A percentile compares a stretch with the other conserved stretches of the same genome.
phyloP scores from a whole-genome alignment of 371 early-diverging fungal species.

The Catenaria anguillulae region DNA sequence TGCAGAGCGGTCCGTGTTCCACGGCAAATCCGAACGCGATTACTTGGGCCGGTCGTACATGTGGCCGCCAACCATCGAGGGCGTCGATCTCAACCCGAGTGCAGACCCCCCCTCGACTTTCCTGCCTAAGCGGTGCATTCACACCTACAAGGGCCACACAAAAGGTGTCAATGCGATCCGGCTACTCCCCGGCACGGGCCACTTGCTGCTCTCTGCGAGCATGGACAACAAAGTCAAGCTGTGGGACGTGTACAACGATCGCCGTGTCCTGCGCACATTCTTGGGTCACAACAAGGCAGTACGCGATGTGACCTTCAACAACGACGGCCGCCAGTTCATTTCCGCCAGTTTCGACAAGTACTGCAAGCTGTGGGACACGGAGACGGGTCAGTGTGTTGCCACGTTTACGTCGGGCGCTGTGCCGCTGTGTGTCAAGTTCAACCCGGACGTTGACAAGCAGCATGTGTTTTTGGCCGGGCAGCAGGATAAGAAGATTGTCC shows the following conservation, averaged over 20 bases:
- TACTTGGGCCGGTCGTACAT: conserved; percentile 89
- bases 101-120: conserved; percentile 66
- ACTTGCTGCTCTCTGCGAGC: conserved; percentile 72
- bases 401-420: conserved; percentile 59
- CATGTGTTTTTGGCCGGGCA: conserved; percentile 78
- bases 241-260: conserved; percentile 77
- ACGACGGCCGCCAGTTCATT: conserved; percentile 68
- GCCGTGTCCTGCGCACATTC: conserved; percentile 64
- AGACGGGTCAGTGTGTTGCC: conserved; percentile 77
- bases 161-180: conserved; percentile 82
- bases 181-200: conserved; percentile 78
- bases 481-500: conserved; percentile 80
- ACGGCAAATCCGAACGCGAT: conserved; percentile 54
- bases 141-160: conserved; percentile 85
- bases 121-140: conserved; percentile 67
- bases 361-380: conserved; percentile 93
- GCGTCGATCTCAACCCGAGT: conserved; percentile 43
- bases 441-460: conserved; percentile 60
- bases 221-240: conserved; percentile 84
- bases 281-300: conserved; percentile 86
- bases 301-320: conserved; percentile 78
- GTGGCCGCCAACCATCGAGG: conserved; percentile 75
- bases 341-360: conserved; percentile 80
- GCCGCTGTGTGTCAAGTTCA: conserved; percentile 77
- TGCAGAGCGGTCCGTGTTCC: conserved; percentile 17